Evolutionary conservation across 2,329 filamentous ascomycete species (phyloP).

Genomic region (Ilyonectria mors-panacis): DNA sequence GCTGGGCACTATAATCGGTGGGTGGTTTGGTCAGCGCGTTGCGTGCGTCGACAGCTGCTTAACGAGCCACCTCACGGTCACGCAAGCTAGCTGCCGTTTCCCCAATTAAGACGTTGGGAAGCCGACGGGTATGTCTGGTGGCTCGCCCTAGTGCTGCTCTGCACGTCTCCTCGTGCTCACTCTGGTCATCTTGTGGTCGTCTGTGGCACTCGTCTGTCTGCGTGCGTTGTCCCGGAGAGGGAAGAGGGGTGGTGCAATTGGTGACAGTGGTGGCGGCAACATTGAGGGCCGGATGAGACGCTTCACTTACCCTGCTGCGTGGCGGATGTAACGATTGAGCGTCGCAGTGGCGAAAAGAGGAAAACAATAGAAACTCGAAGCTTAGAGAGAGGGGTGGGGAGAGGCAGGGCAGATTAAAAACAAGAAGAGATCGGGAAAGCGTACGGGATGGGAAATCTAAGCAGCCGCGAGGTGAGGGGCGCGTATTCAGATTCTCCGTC

Average conservation of each 20-base stretch:
- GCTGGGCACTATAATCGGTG: slow-evolving; percentile 1
- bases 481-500: background rate
- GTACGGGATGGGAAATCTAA: background rate
- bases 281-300: background rate
- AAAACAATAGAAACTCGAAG: background rate
- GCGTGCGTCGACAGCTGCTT: background rate
- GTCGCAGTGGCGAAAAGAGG: slow-evolving; percentile 1
- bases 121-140: slow-evolving; percentile 7
- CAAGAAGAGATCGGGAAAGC: background rate
- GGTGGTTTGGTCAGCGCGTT: background rate
- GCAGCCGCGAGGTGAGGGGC: background rate
- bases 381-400: too few species aligned
- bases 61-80: background rate
- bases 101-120: background rate
- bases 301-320: slow-evolving; percentile 19
- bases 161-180: background rate
- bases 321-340: slow-evolving; percentile 18
- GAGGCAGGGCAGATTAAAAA: background rate
- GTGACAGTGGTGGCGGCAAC: slow-evolving; percentile 2
- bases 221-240: background rate
- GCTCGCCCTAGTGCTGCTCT: slow-evolving; percentile 2
- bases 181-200: background rate
- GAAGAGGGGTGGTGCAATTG: background rate
- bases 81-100: background rate
- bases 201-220: background rate